phyloP scores from a whole-genome alignment of 2,329 filamentous ascomycete species.

The Colletotrichum sp. region DNA sequence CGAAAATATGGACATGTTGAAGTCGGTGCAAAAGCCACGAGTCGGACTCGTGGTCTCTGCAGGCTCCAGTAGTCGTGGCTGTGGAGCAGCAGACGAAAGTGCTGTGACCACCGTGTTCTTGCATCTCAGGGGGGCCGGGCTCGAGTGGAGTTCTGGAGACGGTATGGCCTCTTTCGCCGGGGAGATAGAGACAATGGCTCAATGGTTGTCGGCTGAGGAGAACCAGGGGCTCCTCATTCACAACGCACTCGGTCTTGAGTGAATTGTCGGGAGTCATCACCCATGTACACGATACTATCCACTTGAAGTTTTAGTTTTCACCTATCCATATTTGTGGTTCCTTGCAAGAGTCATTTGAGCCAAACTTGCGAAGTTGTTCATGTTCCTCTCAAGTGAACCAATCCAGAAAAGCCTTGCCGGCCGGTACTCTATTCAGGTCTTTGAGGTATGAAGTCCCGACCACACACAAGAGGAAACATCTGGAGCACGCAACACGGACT shows the following conservation, averaged over 20 bases:
- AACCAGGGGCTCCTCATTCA: background rate
- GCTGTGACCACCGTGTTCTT: background rate
- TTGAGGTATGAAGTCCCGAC: background rate
- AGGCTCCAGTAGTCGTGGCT: background rate
- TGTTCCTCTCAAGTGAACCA: accelerated
- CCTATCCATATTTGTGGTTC: background rate
- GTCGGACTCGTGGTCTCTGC: background rate
- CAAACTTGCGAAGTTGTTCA: accelerated
- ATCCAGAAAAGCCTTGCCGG: background rate
- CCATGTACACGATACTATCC: background rate
- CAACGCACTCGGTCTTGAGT: background rate
- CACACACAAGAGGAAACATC: background rate
- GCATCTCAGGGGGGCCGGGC: background rate
- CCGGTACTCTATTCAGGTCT: background rate
- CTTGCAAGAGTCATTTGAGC: background rate
- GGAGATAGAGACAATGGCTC: background rate
- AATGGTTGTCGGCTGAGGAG: background rate
- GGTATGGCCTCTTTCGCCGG: background rate
- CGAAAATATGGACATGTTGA: background rate
- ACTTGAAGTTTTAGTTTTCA: background rate
- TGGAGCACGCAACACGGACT: accelerated
- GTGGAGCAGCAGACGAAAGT: background rate
- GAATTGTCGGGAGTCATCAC: background rate
- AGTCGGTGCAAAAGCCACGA: background rate
- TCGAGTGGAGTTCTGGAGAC: background rate